Base-by-base conservation (phyloP, 2,329 filamentous ascomycete species). In the Penicillium sp. region DNA sequence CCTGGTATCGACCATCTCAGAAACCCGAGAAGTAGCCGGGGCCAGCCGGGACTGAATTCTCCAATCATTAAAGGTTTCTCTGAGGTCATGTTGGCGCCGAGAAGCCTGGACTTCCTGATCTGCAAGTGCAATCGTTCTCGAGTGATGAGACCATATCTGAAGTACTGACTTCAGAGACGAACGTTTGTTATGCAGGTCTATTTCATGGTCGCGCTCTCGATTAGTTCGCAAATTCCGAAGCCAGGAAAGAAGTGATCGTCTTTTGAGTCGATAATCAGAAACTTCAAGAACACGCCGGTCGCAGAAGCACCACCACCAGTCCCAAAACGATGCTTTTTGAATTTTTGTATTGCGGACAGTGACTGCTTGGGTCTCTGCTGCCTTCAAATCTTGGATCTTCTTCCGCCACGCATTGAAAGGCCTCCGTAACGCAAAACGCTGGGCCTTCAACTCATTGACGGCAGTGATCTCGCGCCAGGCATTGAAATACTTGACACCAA, bases 401-500 rank as follows among this genome's bases (percentile, higher is more conserved):
- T 73, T 70, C 40, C 76, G 78, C 80, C 84, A 88, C n/a, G 74
- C 64, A 6, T 68, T 67, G 46, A 87, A 76, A 49, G 83, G 85
- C 55, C 80, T 84, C 44, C 73, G 77, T 8, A 83, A 62, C 17
- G 81, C 74, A 54, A 85, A 80, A 33, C 80, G 72, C 41, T 79
- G 76, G 11, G 77, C 74, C 61, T 81, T 81, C 40, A 79, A 65
- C 53, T 84, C 80, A 60, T 88, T 86, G 47, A 84, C 78, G 1
- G 79, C 78, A 0, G 86, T 87, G 52, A 89, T 84, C 55, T 84
- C 80, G 26, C 82, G 80, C 88, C 88, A 91, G 8, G 84, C 84
- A 55, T 83, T 83, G 70, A 90, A 90, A 58, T 86, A 87, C 53
- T 84, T 83, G 12, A 83, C 84, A 53, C 87, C 80, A 51, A 94